phyloP scores from a whole-genome alignment of 208 protist genomes.

The Acanthamoeba triangularis region DNA sequence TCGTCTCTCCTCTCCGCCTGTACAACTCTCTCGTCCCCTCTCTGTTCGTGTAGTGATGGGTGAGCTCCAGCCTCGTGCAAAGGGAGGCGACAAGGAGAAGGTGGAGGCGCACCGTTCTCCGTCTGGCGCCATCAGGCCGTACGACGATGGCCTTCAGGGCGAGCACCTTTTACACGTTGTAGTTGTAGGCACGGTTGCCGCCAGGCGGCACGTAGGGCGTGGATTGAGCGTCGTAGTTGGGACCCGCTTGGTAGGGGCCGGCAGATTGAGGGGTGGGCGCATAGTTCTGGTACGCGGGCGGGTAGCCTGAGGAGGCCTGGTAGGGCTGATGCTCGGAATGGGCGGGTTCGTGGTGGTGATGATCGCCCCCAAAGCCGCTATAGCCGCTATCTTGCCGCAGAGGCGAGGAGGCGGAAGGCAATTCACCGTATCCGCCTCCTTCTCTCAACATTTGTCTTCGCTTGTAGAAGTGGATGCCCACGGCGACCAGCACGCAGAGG shows the following conservation, averaged over 20 bases:
- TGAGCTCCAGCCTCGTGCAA: too few species aligned
- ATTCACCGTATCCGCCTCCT: neutral
- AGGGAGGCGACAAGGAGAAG: neutral
- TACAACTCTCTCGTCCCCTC: too few species aligned
- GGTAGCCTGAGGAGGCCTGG: conserved; percentile 32
- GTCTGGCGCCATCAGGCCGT: too few species aligned
- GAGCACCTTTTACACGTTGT: neutral
- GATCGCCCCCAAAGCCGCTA: neutral
- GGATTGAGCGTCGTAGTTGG: neutral
- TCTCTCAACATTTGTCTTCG: neutral
- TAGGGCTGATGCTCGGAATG: neutral
- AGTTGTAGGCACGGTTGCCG: conserved; percentile 25
- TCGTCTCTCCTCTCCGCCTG: too few species aligned
- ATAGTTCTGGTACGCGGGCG: neutral
- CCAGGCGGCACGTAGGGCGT: conserved; percentile 19
- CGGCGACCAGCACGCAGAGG: neutral
- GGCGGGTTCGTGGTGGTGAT: neutral
- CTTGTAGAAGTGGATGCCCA: conserved; percentile 45
- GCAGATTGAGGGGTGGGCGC: neutral
- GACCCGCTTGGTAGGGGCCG: neutral
- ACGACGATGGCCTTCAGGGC: neutral
- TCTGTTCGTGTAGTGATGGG: too few species aligned
- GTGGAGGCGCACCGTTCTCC: neutral
- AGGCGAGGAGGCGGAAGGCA: neutral
- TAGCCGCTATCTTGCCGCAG: neutral